Percentiles rank a stretch among this genome's conserved stretches.
Conservation (phyloP, 2,329 filamentous ascomycete genomes). For the Cladobotryum mycophilum region DNA sequence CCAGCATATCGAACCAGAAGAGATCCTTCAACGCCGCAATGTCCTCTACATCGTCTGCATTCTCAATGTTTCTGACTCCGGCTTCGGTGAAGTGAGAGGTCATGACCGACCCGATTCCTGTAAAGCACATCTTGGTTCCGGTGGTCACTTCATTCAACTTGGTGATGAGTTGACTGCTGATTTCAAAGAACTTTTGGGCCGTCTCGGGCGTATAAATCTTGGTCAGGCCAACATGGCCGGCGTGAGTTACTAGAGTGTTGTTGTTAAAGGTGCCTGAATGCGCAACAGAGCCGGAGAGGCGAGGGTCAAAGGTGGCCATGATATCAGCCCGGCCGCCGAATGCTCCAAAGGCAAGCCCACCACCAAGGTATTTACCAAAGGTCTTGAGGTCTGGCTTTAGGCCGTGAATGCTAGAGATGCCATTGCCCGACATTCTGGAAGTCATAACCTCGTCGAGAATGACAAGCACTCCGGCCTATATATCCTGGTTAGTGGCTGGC, state of each 20-base stretch:
- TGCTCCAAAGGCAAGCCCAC: conserved; percentile 59
- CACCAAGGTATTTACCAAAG: conserved; percentile 61
- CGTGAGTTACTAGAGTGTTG: conserved; percentile 54
- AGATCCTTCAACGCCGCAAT: conserved; percentile 30
- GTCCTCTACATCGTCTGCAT: conserved; percentile 26
- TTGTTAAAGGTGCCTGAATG: conserved; percentile 66
- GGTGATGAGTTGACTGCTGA: conserved; percentile 24
- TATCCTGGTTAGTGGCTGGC: neutral
- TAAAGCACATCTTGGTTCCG: conserved; percentile 32
- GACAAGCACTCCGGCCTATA: conserved; percentile 47
- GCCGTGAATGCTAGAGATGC: conserved; percentile 37
- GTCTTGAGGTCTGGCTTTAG: conserved; percentile 56
- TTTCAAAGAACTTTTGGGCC: conserved; percentile 24
- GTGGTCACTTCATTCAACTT: conserved; percentile 25
- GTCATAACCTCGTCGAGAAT: conserved; percentile 71
- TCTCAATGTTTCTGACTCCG: conserved; percentile 21
- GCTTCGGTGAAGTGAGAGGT: conserved; percentile 31
- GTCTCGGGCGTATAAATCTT: conserved; percentile 29
- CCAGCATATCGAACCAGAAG: conserved; percentile 42
- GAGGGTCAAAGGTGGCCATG: conserved; percentile 52
- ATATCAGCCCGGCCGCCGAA: conserved; percentile 56
- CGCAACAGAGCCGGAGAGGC: conserved; percentile 31
- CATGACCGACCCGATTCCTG: conserved; percentile 32
- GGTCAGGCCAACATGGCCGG: conserved; percentile 38
- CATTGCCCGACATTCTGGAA: conserved; percentile 46